Conservation (phyloP, 179 eudicot genomes). For the Nepenthes alata region DNA sequence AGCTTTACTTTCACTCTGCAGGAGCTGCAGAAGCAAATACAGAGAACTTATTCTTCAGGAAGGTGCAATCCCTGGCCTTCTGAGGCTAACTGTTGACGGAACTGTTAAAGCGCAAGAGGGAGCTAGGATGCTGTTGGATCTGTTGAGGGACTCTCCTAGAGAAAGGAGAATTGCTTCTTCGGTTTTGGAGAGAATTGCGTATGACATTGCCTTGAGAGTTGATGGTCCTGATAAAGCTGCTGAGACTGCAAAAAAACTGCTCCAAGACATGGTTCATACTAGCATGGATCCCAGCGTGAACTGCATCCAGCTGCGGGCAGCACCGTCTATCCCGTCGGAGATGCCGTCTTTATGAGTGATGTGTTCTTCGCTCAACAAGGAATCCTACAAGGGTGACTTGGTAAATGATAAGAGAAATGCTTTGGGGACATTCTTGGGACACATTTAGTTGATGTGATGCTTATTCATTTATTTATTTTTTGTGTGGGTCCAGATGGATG, state of each 20-base stretch:
- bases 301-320: conserved; percentile 23
- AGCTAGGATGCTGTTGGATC: conserved; percentile 42
- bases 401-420: too few relatives aligned
- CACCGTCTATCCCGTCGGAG: conserved; percentile 19
- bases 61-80: conserved; percentile 71
- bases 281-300: conserved; percentile 40
- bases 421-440: too few relatives aligned
- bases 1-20: conserved; percentile 44
- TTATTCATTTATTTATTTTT: too few relatives aligned
- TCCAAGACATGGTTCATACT: conserved; percentile 52
- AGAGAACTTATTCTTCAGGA: conserved; percentile 57
- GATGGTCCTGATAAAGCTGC: conserved; percentile 49
- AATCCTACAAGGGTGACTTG: too few relatives aligned
- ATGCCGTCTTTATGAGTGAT: conserved; percentile 2
- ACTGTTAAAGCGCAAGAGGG: conserved; percentile 41
- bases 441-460: too few relatives aligned
- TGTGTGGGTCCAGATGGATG: too few relatives aligned
- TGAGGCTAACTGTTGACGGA: conserved; percentile 60
- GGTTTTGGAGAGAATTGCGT: conserved; percentile 40
- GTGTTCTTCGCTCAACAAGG: neutral
- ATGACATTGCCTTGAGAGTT: conserved; percentile 33
- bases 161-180: conserved; percentile 27
- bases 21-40: conserved; percentile 44
- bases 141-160: conserved; percentile 43
- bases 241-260: conserved; percentile 45